Evolutionary conservation across 2,329 filamentous ascomycete genomes (phyloP).

Genomic region (Fusarium sublunatum): DNA sequence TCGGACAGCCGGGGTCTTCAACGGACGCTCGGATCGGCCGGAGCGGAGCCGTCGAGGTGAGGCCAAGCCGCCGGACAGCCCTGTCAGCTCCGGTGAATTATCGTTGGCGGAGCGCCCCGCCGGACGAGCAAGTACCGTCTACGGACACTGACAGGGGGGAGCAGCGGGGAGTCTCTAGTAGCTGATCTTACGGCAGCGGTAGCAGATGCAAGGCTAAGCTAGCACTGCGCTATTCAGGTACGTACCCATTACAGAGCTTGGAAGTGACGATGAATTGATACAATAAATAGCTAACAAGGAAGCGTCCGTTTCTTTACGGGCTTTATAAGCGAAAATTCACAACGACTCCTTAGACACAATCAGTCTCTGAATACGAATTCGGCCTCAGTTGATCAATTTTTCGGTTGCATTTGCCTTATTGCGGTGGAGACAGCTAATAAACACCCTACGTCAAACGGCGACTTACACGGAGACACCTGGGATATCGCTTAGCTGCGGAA

Average conservation of each 20-base stretch:
- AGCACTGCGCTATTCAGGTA: background rate
- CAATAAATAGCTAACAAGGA: conserved; percentile 14
- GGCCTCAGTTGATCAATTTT: background rate
- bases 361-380: background rate
- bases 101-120: conserved; percentile 38
- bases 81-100: conserved; percentile 41
- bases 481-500: conserved; percentile 21
- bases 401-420: background rate
- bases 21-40: conserved; percentile 30
- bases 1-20: conserved; percentile 32
- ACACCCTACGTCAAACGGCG: conserved; percentile 7
- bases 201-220: conserved; percentile 6
- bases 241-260: background rate
- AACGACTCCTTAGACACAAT: background rate
- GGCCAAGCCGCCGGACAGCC: background rate
- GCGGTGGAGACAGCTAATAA: conserved; percentile 23
- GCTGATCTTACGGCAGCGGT: conserved; percentile 11
- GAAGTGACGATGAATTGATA: conserved; percentile 29
- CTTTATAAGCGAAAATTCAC: background rate
- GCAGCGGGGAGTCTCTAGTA: background rate
- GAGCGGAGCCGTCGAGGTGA: conserved; percentile 15
- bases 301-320: conserved; percentile 21
- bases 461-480: conserved; percentile 34
- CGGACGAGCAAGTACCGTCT: conserved; percentile 12
- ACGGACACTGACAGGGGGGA: background rate